phyloP scores from a whole-genome alignment of 2,329 filamentous ascomycete genomes.

The Colletotrichum acutatum region DNA sequence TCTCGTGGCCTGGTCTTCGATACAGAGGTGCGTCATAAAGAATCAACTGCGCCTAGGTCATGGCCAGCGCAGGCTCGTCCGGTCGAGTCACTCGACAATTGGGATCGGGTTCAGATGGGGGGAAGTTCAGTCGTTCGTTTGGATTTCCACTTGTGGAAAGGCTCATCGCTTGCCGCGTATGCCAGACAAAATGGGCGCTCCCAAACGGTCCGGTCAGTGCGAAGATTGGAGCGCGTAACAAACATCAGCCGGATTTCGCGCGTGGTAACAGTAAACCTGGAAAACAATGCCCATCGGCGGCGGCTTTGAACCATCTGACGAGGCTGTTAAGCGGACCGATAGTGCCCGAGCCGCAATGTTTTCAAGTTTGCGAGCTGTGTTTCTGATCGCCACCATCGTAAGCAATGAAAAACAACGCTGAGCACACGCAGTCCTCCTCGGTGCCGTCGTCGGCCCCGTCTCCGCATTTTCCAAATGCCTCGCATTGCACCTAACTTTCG shows the following conservation, averaged over 20 bases:
- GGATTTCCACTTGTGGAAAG: constrained; percentile 13
- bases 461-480: background rate
- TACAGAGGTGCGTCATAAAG: background rate
- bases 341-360: background rate
- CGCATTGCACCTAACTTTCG: constrained; percentile 5
- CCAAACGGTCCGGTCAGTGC: constrained; percentile 6
- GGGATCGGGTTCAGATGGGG: constrained; percentile 26
- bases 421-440: constrained; percentile 1
- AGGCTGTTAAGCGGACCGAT: background rate
- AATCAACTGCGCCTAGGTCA: background rate
- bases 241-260: constrained; percentile 8
- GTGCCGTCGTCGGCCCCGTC: constrained; percentile 3
- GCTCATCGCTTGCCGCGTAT: background rate
- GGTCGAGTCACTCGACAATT: background rate
- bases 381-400: background rate
- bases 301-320: background rate
- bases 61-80: constrained; percentile 7
- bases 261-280: background rate
- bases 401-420: background rate
- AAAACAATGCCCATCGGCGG: background rate
- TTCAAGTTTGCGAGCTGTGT: background rate
- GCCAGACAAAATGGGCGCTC: background rate
- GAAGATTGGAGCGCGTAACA: background rate
- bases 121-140: constrained; percentile 17
- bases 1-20: background rate